A percentile compares a stretch with the other conserved stretches of the same genome.
phyloP scores from a whole-genome alignment of 306 rosid genomes.

The Cicer bijugum region DNA sequence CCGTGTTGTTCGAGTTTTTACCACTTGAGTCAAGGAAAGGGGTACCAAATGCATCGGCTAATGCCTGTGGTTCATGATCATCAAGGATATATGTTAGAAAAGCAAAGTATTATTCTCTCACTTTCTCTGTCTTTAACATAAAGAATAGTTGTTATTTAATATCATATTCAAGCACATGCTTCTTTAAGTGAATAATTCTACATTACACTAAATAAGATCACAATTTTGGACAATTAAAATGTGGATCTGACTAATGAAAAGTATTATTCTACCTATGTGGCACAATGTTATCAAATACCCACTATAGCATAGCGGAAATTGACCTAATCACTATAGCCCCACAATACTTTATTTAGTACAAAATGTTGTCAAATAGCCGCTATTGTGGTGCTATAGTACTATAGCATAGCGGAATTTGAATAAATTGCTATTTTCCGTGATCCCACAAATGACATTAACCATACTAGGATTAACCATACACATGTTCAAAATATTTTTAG shows the following conservation, averaged over 20 bases:
- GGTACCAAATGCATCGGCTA: conserved; percentile 92
- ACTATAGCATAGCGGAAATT: too few relatives aligned
- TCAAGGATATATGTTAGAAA: conserved; percentile 22
- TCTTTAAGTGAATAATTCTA: background rate
- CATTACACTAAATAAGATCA: background rate
- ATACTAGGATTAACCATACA: background rate
- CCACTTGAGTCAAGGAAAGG: conserved; percentile 99
- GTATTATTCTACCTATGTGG: background rate
- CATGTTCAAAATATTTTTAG: background rate
- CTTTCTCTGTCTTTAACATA: conserved; percentile 13
- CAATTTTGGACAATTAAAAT: background rate
- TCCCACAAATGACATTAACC: too few relatives aligned
- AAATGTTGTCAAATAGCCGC: too few relatives aligned
- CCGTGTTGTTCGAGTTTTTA: conserved; percentile 94
- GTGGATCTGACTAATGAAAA: background rate
- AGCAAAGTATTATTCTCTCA: conserved; percentile 3
- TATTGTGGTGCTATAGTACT: too few relatives aligned
- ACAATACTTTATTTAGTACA: too few relatives aligned
- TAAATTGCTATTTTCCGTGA: too few relatives aligned
- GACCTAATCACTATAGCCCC: too few relatives aligned
- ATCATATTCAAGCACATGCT: background rate
- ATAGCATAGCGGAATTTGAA: too few relatives aligned
- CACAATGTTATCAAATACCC: too few relatives aligned
- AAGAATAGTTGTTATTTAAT: background rate
- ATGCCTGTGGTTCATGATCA: conserved; percentile 63